These are phyloP conservation scores for Furculomyces boomerangus DNA, from an alignment of 371 early-diverging fungal species.

Conservation along the genomic window DNA sequence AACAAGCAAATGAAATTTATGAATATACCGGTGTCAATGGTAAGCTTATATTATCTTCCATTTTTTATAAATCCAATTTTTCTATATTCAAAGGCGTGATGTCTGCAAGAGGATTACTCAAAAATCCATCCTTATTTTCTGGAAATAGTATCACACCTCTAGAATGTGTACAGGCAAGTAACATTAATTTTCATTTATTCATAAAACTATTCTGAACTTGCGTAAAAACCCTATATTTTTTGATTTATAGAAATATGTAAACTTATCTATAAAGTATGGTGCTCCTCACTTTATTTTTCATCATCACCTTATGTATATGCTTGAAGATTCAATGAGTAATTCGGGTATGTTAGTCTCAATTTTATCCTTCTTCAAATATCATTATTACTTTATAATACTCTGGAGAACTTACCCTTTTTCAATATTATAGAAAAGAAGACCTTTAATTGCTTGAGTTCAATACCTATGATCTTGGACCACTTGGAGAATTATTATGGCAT, in stretches of 20 bases:
- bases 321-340: slow-evolving; percentile 65
- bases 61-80: background rate
- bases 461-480: slow-evolving; percentile 68
- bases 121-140: slow-evolving; percentile 75
- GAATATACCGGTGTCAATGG: slow-evolving; percentile 58
- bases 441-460: slow-evolving; percentile 65
- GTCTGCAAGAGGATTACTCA: slow-evolving; percentile 73
- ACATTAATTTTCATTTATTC: slow-evolving; percentile 14
- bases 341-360: background rate
- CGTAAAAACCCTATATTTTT: no score
- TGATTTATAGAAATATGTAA: slow-evolving; percentile 40
- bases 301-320: slow-evolving; percentile 89
- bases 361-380: no score
- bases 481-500: slow-evolving; percentile 56
- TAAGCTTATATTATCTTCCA: slow-evolving; percentile 7
- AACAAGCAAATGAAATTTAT: slow-evolving; percentile 46
- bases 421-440: slow-evolving; percentile 43
- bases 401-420: background rate
- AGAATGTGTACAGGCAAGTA: slow-evolving; percentile 35
- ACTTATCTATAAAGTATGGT: slow-evolving; percentile 58
- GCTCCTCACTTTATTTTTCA: slow-evolving; percentile 72
- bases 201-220: slow-evolving; percentile 1
- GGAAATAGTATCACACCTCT: slow-evolving; percentile 47
- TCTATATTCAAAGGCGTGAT: slow-evolving; percentile 35
- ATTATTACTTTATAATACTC: background rate